These are phyloP conservation scores for Wallemia mellicola DNA, from an alignment of 1,284 basidiomycete species.

Conservation along the genomic window DNA sequence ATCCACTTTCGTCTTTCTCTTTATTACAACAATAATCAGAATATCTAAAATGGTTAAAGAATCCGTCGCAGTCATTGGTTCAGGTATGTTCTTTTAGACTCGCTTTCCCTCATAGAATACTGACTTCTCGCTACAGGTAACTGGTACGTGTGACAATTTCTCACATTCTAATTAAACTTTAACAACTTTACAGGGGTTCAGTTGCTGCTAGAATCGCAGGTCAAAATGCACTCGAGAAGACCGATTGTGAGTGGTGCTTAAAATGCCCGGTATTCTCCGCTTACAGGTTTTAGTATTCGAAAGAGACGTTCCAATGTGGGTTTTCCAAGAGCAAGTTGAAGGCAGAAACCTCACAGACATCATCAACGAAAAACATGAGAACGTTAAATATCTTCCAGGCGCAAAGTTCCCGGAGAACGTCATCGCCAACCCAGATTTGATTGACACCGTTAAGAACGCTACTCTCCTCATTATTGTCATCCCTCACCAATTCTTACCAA, in stretches of 20 bases:
- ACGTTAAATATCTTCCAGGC: slow-evolving; percentile 25
- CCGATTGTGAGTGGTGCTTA: slow-evolving; percentile 14
- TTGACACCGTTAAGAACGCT: slow-evolving; percentile 23
- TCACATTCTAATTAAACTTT: neutral
- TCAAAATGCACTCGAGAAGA: slow-evolving; percentile 2
- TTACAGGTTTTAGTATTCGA: slow-evolving; percentile 21
- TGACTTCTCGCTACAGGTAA: too few species aligned
- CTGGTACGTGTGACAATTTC: too few species aligned
- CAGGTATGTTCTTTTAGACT: slow-evolving; percentile 10
- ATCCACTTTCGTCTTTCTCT: neutral
- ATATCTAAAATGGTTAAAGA: slow-evolving; percentile 17
- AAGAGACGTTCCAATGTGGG: slow-evolving; percentile 22
- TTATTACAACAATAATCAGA: neutral
- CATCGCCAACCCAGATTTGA: slow-evolving; percentile 20
- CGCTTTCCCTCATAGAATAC: slow-evolving; percentile 8
- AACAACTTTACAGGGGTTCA: slow-evolving; percentile 20
- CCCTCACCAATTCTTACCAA: slow-evolving; percentile 18
- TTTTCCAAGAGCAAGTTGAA: slow-evolving; percentile 23
- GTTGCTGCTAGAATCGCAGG: slow-evolving; percentile 25
- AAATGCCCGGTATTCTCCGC: too few species aligned
- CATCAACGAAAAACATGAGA: slow-evolving; percentile 26
- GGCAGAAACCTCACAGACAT: slow-evolving; percentile 24
- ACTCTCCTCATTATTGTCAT: slow-evolving; percentile 25
- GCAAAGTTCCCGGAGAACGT: slow-evolving; percentile 23
- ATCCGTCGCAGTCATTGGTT: slow-evolving; percentile 25